Conservation (phyloP, 345 rosid genomes). For the Durio zibethinus region DNA sequence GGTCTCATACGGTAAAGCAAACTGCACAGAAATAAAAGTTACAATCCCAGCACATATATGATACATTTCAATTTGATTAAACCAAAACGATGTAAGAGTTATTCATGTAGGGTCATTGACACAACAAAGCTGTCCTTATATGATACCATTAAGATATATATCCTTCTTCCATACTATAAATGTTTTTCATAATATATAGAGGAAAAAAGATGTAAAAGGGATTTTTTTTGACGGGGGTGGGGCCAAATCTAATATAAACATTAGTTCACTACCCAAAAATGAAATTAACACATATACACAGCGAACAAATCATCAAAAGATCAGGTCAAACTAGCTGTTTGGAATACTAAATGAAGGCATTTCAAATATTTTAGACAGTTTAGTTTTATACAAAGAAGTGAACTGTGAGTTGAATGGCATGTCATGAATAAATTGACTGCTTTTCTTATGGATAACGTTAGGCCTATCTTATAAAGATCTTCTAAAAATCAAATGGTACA, state of each 20-base stretch:
- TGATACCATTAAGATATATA: not conserved
- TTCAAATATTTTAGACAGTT: not conserved
- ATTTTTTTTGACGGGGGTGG: not conserved
- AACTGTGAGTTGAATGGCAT: too few relatives aligned
- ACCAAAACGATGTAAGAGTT: not conserved
- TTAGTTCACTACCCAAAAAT: not conserved
- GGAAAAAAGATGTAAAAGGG: not conserved
- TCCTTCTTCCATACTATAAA: not conserved
- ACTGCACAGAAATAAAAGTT: constrained; percentile 44
- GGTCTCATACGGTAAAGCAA: constrained; percentile 86
- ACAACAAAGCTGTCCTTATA: not conserved
- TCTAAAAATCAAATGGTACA: not conserved
- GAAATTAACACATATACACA: not conserved
- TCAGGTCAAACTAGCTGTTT: not conserved
- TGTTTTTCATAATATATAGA: not conserved
- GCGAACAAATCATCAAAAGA: not conserved
- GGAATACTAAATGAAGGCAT: not conserved
- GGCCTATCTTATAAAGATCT: not conserved
- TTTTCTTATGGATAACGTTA: not conserved
- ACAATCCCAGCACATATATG: not conserved
- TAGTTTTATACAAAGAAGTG: not conserved
- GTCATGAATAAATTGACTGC: not conserved
- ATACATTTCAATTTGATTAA: not conserved
- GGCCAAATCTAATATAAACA: not conserved
- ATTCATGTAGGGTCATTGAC: not conserved